Base-by-base conservation (phyloP, 2,329 filamentous ascomycete species). In the Phymatotrichopsis omnivora region DNA sequence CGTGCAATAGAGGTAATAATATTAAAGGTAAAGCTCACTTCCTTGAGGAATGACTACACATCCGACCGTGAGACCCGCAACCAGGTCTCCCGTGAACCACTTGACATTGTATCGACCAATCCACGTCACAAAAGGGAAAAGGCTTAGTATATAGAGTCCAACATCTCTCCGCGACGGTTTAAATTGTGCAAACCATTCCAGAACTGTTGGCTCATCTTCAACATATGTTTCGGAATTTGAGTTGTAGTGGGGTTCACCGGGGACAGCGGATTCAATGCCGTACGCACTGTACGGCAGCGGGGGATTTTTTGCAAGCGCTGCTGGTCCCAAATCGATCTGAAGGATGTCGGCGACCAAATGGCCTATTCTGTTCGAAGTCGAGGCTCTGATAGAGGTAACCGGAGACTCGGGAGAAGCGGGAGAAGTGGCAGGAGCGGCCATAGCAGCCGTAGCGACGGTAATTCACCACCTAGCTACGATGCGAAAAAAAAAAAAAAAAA, bases 21-120 rank as follows among this genome's bases (percentile, higher is more conserved):
- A n/a, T n/a, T n/a, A 32, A 23, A 12, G 16, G 7, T 16, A 11
- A 20, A 38, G 55, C 57, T 56, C 50, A 59, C 57, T 95, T 52
- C 85, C 82, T 62, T 96, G 89, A 5, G 89, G 89, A n/a, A 96
- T 84, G 20, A 95, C 86, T 19, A 86, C 82, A 39, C 80, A 73
- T 30, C 82, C 82, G 40, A 83, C 76, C 3, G 80, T 84, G 50
- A 83, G 71, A 67, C 83, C 89, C 48, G 91, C 89, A 46, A 96
- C 79, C 35, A 96, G 65, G 66, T 98, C 91, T 58, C 91, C 91
- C 12, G 77, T 63, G 5, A 95, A 65, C 91, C 91, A 98, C 67
- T 86, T 79, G 3, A 79, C 8, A 61, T 98, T 98, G 68, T 98
- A 98, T 56, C 79, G 76, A 8, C 68, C 65, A 46, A 96, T 89